These are phyloP conservation scores for Claviceps pusilla DNA, from an alignment of 2,329 filamentous ascomycete species.

Conservation along the genomic window DNA sequence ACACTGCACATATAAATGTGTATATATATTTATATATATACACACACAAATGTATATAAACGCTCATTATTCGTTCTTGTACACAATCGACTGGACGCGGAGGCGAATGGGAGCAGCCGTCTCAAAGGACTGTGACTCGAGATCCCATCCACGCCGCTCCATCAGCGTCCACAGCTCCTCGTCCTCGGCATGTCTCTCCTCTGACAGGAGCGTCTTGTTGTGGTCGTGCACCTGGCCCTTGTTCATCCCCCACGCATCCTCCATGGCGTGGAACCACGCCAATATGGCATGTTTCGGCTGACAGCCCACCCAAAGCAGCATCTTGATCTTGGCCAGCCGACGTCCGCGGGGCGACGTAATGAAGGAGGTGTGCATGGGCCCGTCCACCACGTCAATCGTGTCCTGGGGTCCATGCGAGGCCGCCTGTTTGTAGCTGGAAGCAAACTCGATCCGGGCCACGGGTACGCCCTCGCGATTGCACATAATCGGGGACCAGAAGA, in stretches of 20 bases:
- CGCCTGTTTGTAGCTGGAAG: conserved; percentile 26
- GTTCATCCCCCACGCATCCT: conserved; percentile 20
- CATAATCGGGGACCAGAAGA: conserved; percentile 29
- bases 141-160: conserved; percentile 19
- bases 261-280: conserved; percentile 24
- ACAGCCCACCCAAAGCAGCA: conserved; percentile 20
- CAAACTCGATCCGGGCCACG: conserved; percentile 25
- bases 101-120: conserved; percentile 21
- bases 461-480: conserved; percentile 13
- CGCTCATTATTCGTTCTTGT: conserved; percentile 13
- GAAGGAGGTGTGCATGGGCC: conserved; percentile 15
- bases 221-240: conserved; percentile 8
- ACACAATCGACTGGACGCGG: conserved; percentile 8
- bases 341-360: conserved; percentile 12
- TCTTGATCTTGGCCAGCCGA: conserved; percentile 15
- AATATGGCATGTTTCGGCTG: conserved; percentile 16
- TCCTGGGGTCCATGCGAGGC: conserved; percentile 7
- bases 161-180: conserved; percentile 16
- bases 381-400: conserved; percentile 16
- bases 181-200: conserved; percentile 3
- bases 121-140: conserved; percentile 21
- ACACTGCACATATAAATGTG: too few species aligned
- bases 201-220: conserved; percentile 8
- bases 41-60: background rate
- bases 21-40: too few species aligned